These are phyloP conservation scores for Prunus kanzakura DNA, from an alignment of 306 rosid genomes.

Conservation along the genomic window DNA sequence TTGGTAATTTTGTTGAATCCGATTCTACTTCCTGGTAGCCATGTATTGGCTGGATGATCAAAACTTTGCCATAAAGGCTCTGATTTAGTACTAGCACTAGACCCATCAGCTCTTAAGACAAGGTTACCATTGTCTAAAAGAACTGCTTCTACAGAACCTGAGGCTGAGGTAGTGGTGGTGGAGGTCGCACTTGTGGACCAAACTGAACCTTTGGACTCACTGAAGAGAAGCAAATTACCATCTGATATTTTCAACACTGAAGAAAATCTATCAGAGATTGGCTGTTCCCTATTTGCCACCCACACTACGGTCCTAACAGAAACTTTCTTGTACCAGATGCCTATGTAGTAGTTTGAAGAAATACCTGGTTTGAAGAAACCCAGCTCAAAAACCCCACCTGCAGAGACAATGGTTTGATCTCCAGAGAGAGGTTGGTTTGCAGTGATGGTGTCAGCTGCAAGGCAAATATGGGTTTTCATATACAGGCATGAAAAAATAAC, in stretches of 20 bases:
- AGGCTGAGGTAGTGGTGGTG: not conserved
- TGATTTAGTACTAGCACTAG: not conserved
- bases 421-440: not conserved
- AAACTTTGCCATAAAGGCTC: not conserved
- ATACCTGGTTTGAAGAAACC: too few relatives aligned
- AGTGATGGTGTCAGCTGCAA: not conserved
- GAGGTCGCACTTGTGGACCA: not conserved
- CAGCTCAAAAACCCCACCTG: too few relatives aligned
- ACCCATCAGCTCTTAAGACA: not conserved
- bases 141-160: not conserved
- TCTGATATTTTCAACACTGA: not conserved
- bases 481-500: too few relatives aligned
- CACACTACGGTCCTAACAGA: too few relatives aligned
- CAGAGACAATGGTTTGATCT: not conserved
- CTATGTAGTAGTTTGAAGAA: not conserved
- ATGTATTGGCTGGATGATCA: not conserved
- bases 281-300: not conserved
- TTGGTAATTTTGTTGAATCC: conserved; percentile 26
- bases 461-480: not conserved
- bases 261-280: not conserved
- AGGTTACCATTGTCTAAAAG: conserved; percentile 5
- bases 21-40: conserved; percentile 24
- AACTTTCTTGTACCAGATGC: not conserved
- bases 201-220: not conserved
- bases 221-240: conserved; percentile 3